Evolutionary conservation across 2,329 filamentous ascomycete species (phyloP), one percentile per base, ranked within the genome.

Genomic region (Hirsutella thompsonii): DNA sequence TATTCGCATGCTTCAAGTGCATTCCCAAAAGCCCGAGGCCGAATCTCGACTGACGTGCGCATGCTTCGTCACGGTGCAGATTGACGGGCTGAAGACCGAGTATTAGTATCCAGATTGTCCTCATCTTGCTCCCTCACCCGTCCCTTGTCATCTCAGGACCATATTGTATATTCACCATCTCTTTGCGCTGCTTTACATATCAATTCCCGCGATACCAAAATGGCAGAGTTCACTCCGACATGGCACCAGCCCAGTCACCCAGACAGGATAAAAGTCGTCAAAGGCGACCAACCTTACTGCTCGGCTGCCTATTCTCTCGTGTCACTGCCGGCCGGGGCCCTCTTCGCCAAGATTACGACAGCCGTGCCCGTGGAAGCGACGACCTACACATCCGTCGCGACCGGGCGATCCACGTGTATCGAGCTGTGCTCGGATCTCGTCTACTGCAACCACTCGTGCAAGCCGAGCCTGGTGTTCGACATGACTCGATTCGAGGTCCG

Each of bases 371-470:
- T 32, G 14, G 9, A 21, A 16, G 26, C 33, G 13, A 37, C 33
- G 6, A 42, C 40, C 3, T 40, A 40, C 35, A 38, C 37, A 19
- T 35, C 40, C 3, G 35, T 40, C 3, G 33, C 33, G 16, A 36
- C 30, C 13, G 20, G 37, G 16, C 8, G 4, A 8, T 18, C 16
- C 33, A 14, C 19, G 5, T 34, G 38, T 30, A 40, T 45, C 20
- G 30, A 40, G 16, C 40, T 37, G 14, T 38, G 38, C 40, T 36
- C 38, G 10, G 19, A 44, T 16, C 38, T 39, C n/a, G 38, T 40
- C 32, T 43, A 40, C 20, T 38, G 32, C 39, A 41, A 41, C 36
- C 39, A 41, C 38, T 42, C 36, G 9, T 39, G 40, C 38, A 32
- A 21, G n/a, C 37, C 36, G 9, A 39, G 32, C 34, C 34, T 40